These are phyloP conservation scores for Cystobasidiopsis lactophilus DNA, from an alignment of 768 basidiomycete species.

Conservation along the genomic window DNA sequence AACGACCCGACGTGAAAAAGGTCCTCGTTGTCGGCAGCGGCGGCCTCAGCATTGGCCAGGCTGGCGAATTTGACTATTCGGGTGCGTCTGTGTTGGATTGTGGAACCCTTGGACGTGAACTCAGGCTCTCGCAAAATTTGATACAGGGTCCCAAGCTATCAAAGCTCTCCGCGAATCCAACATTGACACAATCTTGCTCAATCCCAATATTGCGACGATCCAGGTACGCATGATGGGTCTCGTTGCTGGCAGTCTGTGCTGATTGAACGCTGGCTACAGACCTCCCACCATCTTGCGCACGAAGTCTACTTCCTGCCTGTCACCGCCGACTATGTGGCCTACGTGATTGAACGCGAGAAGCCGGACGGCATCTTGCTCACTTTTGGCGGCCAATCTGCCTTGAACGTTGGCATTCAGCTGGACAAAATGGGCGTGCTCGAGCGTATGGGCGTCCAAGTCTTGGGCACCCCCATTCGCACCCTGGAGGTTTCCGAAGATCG, in stretches of 20 bases:
- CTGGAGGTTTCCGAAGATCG: constrained; percentile 93
- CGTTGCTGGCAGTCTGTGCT: neutral
- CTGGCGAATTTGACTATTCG: constrained; percentile 98
- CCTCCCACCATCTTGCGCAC: constrained; percentile 84
- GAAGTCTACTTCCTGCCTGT: constrained; percentile 96
- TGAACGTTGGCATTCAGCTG: constrained; percentile 90
- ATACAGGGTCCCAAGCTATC: constrained; percentile 76
- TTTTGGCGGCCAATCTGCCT: constrained; percentile 90
- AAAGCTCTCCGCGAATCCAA: constrained; percentile 94
- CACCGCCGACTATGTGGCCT: constrained; percentile 92
- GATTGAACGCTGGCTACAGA: constrained; percentile 89
- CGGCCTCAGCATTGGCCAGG: constrained; percentile 90
- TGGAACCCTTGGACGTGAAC: neutral
- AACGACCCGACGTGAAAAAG: constrained; percentile 74
- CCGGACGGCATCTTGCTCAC: constrained; percentile 94
- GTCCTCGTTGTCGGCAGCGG: constrained; percentile 92
- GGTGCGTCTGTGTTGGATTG: constrained; percentile 25
- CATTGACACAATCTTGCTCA: constrained; percentile 60
- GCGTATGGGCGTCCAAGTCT: constrained; percentile 69
- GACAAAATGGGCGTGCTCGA: constrained; percentile 93
- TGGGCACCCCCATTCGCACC: constrained; percentile 85
- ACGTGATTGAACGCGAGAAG: constrained; percentile 91
- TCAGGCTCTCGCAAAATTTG: neutral
- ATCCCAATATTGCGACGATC: constrained; percentile 41
- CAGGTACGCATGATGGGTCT: neutral